These are phyloP conservation scores for Styphnolobium japonicum DNA, from an alignment of 306 rosid species.

Conservation along the genomic window DNA sequence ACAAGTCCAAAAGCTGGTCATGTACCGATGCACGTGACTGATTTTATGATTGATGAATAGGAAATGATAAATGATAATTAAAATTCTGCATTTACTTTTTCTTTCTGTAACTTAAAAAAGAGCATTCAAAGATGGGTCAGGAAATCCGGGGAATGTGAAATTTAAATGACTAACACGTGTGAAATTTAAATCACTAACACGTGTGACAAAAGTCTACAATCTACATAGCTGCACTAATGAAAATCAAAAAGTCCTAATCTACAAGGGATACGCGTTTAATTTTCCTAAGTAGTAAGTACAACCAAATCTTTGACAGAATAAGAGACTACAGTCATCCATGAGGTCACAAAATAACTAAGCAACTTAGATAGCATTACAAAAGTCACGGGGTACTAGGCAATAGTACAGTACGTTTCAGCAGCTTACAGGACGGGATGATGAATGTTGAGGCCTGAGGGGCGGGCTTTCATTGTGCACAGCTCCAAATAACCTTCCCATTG, in stretches of 20 bases:
- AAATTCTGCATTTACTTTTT: neutral
- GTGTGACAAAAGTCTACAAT: slow-evolving; percentile 26
- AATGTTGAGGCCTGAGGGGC: no score
- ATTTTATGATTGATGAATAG: neutral
- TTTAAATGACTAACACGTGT: slow-evolving; percentile 15
- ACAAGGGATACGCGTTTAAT: slow-evolving; percentile 3
- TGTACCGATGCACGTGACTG: neutral
- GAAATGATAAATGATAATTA: no score
- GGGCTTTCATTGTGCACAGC: slow-evolving; percentile 22
- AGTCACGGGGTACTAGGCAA: neutral
- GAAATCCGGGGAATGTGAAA: neutral
- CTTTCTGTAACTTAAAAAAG: neutral
- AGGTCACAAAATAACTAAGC: slow-evolving; percentile 12
- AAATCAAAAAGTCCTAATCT: slow-evolving; percentile 42
- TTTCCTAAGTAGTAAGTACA: slow-evolving; percentile 40
- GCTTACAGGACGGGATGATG: slow-evolving; percentile 26
- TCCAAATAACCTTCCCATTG: slow-evolving; percentile 41
- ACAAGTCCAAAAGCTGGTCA: neutral
- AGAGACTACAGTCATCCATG: slow-evolving; percentile 36
- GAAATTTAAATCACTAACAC: neutral
- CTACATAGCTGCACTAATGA: slow-evolving; percentile 22
- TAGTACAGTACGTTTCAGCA: slow-evolving; percentile 34
- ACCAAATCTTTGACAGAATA: slow-evolving; percentile 23
- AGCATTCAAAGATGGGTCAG: slow-evolving; percentile 1
- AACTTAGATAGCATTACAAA: neutral